Base-by-base conservation (phyloP, 768 basidiomycete genomes). In the Suillus fuscotomentosus region DNA sequence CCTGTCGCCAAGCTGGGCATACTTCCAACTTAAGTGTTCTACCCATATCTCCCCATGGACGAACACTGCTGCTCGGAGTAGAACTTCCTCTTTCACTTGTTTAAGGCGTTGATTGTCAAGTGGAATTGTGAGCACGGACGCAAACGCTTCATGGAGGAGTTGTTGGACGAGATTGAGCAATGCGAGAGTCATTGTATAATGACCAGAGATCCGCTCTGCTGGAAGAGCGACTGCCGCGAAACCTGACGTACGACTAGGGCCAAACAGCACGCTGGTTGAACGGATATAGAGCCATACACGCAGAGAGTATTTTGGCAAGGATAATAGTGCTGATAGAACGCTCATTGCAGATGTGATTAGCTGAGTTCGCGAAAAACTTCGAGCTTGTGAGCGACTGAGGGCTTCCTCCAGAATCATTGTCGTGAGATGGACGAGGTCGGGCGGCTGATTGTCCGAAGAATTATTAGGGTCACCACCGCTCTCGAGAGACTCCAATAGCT, bases 1-100 rank as follows among this genome's bases (percentile, higher is more conserved):
- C 45, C 91, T 84, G 71, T 94, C 91, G 5, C 89, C 89, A 14
- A 95, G 80, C 62, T 90, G 89, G 5, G 81, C 80, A 68, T 95
- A 97, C 73, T 92, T 91, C 95, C 95, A 98, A 3, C 87, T 85
- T 45, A 87, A 73, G 73, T 94, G 91, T 69, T 91, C 89, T 1
- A 90, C 84, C 95, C 95, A 98, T 22, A 97, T 87, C 72, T 96
- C 92, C 9, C 86, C 85, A 70, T 95, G 92, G 10, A 96, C 84
- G 66, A 95, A 94, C 5, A 82, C 82, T 14, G 87, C 81, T 0
- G 92, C 94, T 41, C 92, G 87, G 56, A 91, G 77, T 27, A 96
- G 81, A 5, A 95, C 94, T 64, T 94, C 92, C 69, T 92, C 91
- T 71, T 95, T 95, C 62, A 95, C 78, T 69, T 87, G 87, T 60